phyloP scores from a whole-genome alignment of 805 yeast species.

The Pichia eremophila region DNA sequence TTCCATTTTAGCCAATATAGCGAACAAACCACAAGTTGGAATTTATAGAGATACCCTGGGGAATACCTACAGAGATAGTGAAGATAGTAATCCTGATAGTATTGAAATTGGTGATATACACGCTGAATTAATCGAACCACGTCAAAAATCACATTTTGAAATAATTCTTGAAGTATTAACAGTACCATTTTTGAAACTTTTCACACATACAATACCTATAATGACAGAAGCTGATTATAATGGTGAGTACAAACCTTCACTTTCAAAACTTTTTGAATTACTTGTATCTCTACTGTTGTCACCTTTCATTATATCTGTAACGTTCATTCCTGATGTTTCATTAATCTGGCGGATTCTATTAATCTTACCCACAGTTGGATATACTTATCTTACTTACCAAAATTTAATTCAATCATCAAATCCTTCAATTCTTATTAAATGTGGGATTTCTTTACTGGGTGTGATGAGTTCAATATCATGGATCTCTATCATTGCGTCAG shows the following conservation, averaged over 20 bases:
- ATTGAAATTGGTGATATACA: slow-evolving; percentile 1
- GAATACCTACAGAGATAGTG: slow-evolving; percentile 9
- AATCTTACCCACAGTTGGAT: slow-evolving; percentile 6
- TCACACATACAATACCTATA: slow-evolving; percentile 19
- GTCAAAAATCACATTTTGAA: slow-evolving; percentile 2
- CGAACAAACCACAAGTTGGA: slow-evolving; percentile 15
- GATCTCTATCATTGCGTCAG: slow-evolving; percentile 62
- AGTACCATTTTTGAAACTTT: slow-evolving; percentile 14
- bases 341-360: background rate
- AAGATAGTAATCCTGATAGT: background rate
- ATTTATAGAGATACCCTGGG: slow-evolving; percentile 6
- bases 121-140: slow-evolving; percentile 2
- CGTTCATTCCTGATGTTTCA: slow-evolving; percentile 13
- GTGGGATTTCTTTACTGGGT: slow-evolving; percentile 40
- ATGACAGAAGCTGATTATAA: slow-evolving; percentile 16
- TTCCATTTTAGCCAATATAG: slow-evolving; percentile 17
- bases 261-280: slow-evolving; percentile 12
- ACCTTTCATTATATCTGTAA: slow-evolving; percentile 14
- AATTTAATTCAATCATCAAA: slow-evolving; percentile 12
- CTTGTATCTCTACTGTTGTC: slow-evolving; percentile 15
- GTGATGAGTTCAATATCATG: slow-evolving; percentile 58
- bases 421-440: slow-evolving; percentile 17
- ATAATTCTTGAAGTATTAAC: slow-evolving; percentile 9
- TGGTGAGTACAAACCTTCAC: slow-evolving; percentile 14
- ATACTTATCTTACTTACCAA: slow-evolving; percentile 13